Conservation (phyloP, 2,329 filamentous ascomycete species). For the Blumeria hordei region DNA sequence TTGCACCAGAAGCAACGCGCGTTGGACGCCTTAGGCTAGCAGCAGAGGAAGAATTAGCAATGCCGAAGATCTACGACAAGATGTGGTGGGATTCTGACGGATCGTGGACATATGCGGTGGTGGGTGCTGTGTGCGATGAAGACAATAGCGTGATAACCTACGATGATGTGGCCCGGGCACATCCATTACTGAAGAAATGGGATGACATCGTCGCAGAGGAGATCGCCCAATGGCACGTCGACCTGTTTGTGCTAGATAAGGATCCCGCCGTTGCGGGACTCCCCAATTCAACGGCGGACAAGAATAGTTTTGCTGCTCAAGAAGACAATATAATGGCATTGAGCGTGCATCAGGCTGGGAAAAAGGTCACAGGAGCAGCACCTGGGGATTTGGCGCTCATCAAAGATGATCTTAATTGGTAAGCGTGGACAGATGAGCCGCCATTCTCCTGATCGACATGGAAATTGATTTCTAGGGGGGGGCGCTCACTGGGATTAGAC, state of each 20-base stretch:
- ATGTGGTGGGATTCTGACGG: constrained; percentile 48
- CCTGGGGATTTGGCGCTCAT: constrained; percentile 5
- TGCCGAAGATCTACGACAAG: constrained; percentile 35
- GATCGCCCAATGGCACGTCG: constrained; percentile 18
- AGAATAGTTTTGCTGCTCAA: neutral
- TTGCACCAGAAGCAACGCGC: constrained; percentile 6
- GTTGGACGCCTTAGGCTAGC: constrained; percentile 18
- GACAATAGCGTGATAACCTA: constrained; percentile 25
- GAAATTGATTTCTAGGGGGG: too few relatives aligned
- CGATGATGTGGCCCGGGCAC: constrained; percentile 36
- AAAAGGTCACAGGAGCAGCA: neutral
- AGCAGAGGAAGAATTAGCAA: constrained; percentile 34
- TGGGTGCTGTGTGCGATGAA: constrained; percentile 12
- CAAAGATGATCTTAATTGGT: constrained; percentile 9
- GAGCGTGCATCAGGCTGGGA: neutral
- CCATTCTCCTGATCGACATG: too few relatives aligned
- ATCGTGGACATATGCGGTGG: constrained; percentile 41
- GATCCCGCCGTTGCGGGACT: neutral
- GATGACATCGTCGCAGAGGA: constrained; percentile 19
- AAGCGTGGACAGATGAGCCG: neutral
- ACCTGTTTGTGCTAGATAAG: constrained; percentile 10
- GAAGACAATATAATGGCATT: neutral
- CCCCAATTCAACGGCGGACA: too few relatives aligned
- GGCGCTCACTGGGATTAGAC: too few relatives aligned
- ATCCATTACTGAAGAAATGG: constrained; percentile 46